These are phyloP conservation scores for Cymbopogon citratus DNA, from an alignment of 176 grass and related monocot genomes.

Conservation along the genomic window DNA sequence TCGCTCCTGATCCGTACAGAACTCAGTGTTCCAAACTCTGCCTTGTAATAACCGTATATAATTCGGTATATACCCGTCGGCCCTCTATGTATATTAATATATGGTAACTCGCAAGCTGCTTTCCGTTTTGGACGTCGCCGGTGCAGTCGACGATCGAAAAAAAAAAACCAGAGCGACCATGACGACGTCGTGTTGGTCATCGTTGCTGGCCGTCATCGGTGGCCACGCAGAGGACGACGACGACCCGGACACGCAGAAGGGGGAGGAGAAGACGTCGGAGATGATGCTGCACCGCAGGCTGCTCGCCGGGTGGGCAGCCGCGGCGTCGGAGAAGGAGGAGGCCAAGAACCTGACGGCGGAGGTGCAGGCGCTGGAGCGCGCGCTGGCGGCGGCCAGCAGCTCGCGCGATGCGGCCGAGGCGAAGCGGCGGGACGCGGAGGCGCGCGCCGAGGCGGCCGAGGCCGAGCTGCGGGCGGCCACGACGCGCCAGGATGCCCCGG, in stretches of 20 bases:
- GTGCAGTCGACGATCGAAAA: neutral
- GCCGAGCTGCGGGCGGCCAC: neutral
- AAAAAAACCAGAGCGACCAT: neutral
- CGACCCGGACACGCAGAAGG: neutral
- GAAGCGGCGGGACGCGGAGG: constrained; percentile 7
- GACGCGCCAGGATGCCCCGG: neutral
- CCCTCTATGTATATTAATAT: neutral
- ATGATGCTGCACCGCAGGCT: neutral
- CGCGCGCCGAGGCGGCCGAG: neutral
- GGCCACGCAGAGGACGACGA: neutral
- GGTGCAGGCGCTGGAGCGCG: constrained; percentile 27
- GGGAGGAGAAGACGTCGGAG: neutral
- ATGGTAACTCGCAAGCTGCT: neutral
- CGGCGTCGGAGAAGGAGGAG: neutral
- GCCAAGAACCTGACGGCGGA: constrained; percentile 9
- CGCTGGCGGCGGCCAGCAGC: neutral
- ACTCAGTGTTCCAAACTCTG: neutral
- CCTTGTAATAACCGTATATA: neutral
- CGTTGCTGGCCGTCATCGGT: constrained; percentile 11
- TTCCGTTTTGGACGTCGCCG: neutral
- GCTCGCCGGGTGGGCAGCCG: neutral
- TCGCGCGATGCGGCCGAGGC: neutral
- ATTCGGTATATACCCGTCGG: neutral
- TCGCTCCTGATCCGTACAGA: neutral
- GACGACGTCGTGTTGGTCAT: constrained; percentile 28